Conservation (phyloP, 2,329 filamentous ascomycete genomes). For the Acrodontium crateriforme region DNA sequence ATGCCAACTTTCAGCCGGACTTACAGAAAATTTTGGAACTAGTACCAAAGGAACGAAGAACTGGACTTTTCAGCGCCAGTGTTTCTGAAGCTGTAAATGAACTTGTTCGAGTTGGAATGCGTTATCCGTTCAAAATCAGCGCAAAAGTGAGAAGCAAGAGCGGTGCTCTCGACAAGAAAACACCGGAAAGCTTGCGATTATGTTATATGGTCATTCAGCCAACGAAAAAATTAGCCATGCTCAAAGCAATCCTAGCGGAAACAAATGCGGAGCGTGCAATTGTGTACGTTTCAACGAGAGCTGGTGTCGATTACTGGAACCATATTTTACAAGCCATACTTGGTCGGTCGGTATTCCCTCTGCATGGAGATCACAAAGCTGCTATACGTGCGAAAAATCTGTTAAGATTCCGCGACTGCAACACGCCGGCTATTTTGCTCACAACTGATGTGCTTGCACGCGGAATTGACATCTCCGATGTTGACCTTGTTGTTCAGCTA, state of each 20-base stretch:
- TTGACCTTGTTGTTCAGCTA: conserved; percentile 81
- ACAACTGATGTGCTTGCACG: conserved; percentile 88
- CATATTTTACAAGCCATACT: conserved; percentile 63
- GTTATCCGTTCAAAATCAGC: conserved; percentile 88
- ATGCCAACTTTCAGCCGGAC: conserved; percentile 87
- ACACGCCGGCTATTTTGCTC: conserved; percentile 65
- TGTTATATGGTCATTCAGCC: conserved; percentile 64
- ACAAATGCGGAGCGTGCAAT: conserved; percentile 63
- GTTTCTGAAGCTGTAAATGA: conserved; percentile 93
- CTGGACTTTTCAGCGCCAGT: conserved; percentile 85
- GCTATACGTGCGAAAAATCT: conserved; percentile 85
- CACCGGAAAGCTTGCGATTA: conserved; percentile 86
- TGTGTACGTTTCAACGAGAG: conserved; percentile 85
- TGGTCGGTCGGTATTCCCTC: conserved; percentile 55
- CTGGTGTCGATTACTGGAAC: conserved; percentile 87
- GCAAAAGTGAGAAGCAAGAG: conserved; percentile 74
- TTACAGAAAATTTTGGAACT: conserved; percentile 71
- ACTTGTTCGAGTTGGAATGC: conserved; percentile 77
- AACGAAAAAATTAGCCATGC: conserved; percentile 63
- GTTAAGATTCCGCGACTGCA: conserved; percentile 59
- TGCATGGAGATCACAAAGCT: conserved; percentile 85
- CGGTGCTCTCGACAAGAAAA: conserved; percentile 69
- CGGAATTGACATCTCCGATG: conserved; percentile 80
- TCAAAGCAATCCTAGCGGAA: conserved; percentile 55
- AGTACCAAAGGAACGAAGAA: conserved; percentile 83